Percentiles rank a stretch among this genome's conserved stretches.
Evolutionary conservation across 164 flowering plant genomes (phyloP).

Genomic region (Annona cherimola): DNA sequence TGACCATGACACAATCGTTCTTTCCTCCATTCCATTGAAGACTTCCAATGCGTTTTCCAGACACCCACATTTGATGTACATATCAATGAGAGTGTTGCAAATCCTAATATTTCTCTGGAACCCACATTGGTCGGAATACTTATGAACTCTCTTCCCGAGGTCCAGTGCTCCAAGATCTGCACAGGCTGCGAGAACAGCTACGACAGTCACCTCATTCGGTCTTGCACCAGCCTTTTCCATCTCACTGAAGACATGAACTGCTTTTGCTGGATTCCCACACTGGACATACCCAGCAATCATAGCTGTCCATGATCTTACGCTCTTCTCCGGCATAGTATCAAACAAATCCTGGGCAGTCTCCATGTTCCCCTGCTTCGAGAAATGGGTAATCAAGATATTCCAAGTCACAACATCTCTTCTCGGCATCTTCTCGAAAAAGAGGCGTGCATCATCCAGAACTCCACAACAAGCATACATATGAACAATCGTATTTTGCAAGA

Average conservation of each 20-base stretch:
- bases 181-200: constrained; percentile 67
- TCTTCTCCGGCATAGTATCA: constrained; percentile 48
- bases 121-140: constrained; percentile 38
- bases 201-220: constrained; percentile 64
- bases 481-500: constrained; percentile 44
- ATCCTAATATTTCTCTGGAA: constrained; percentile 40
- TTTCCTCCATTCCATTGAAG: constrained; percentile 47
- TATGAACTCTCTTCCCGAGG: constrained; percentile 57
- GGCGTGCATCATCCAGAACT: constrained; percentile 27
- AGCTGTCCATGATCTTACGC: constrained; percentile 60
- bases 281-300: constrained; percentile 63
- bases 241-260: constrained; percentile 34
- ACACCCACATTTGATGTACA: constrained; percentile 74
- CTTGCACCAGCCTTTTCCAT: constrained; percentile 54
- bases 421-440: constrained; percentile 51
- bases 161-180: constrained; percentile 60
- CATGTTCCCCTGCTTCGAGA: constrained; percentile 39
- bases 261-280: constrained; percentile 55
- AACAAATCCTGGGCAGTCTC: constrained; percentile 43
- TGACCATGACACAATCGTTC: constrained; percentile 73
- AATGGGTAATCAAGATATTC: constrained; percentile 56
- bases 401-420: constrained; percentile 56
- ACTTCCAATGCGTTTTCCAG: constrained; percentile 46
- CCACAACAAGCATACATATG: constrained; percentile 54
- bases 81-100: constrained; percentile 64